Evolutionary conservation across 176 grass and related monocot species (phyloP), one percentile per base, ranked within the genome.

Genomic region (Otatea glauca): DNA sequence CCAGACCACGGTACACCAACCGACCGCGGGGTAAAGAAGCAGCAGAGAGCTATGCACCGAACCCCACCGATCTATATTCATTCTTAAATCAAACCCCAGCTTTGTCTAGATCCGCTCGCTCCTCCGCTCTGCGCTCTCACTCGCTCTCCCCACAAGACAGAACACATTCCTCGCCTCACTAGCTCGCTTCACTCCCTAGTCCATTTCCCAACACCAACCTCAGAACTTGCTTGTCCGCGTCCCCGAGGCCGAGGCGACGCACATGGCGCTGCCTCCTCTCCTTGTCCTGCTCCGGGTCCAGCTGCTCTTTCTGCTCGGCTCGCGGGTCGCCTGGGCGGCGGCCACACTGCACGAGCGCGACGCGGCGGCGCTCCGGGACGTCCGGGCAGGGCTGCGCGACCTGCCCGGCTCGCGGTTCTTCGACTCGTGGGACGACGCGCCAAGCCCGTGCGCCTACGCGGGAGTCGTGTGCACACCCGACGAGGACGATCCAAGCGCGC

Each of bases 381-480:
- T 97, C 25, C 89, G 80, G 14, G 68, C 67, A 15, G 65, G 71
- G 7, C 86, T 97, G 21, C 86, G 75, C 2, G 94, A 93, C 80
- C 88, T 94, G 6, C 88, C 86, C 4, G 94, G 85, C 12, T 94
- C 90, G 66, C 84, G 84, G 16, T 97, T 92, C 92, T 94, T 97
- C 88, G 84, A 91, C 32, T 83, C 83, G 3, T 97, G 94, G 94
- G 80, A 89, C 76, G 88, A 89, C 80, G 74, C 39, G 38, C 63
- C 61, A 25, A 53, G 76, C 45, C 94, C 92, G 47, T 97, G 90
- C 76, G 50, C 83, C 18, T 94, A 94, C 68, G 78, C 86, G 1
- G 94, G 94, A 48, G 86, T 97, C 16, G 85, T 91, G 23, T 97
- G 94, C 75, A 75, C 90, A 20, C 75, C 76, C 20, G 92, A 92